phyloP scores from a whole-genome alignment of 129 eudicot species.

The Solidago caesia region DNA sequence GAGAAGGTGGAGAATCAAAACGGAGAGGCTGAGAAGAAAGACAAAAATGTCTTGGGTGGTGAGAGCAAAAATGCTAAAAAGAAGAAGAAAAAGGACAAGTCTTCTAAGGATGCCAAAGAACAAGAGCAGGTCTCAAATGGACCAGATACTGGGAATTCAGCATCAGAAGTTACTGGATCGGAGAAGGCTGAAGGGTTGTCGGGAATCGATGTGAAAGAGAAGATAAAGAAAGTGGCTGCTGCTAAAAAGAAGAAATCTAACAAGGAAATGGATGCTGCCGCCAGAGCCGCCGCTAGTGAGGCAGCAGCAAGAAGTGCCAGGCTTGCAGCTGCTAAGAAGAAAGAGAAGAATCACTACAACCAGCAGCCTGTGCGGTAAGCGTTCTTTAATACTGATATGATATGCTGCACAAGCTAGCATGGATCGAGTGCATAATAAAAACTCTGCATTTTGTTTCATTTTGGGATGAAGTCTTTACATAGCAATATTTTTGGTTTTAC shows the following conservation, averaged over 20 bases:
- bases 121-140: constrained; percentile 46
- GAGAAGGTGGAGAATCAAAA: constrained; percentile 45
- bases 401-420: constrained; percentile 19
- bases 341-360: constrained; percentile 94
- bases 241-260: constrained; percentile 81
- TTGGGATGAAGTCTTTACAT: constrained; percentile 34
- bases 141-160: constrained; percentile 35
- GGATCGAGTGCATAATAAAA: constrained; percentile 43
- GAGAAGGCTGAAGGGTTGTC: constrained; percentile 53
- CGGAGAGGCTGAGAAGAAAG: constrained; percentile 58
- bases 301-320: constrained; percentile 92
- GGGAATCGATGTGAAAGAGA: constrained; percentile 70
- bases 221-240: constrained; percentile 69
- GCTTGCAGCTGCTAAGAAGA: constrained; percentile 92
- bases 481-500: constrained; percentile 32
- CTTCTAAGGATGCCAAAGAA: constrained; percentile 66
- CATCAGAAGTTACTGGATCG: constrained; percentile 39
- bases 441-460: constrained; percentile 25
- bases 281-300: constrained; percentile 82
- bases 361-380: constrained; percentile 86
- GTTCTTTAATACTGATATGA: constrained; percentile 6
- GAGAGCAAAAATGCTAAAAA: constrained; percentile 74
- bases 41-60: constrained; percentile 37
- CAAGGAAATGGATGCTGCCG: constrained; percentile 84
- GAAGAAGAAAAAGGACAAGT: constrained; percentile 82